Evolutionary conservation across 345 rosid species (phyloP).

Genomic region (Hirschfeldia incana): DNA sequence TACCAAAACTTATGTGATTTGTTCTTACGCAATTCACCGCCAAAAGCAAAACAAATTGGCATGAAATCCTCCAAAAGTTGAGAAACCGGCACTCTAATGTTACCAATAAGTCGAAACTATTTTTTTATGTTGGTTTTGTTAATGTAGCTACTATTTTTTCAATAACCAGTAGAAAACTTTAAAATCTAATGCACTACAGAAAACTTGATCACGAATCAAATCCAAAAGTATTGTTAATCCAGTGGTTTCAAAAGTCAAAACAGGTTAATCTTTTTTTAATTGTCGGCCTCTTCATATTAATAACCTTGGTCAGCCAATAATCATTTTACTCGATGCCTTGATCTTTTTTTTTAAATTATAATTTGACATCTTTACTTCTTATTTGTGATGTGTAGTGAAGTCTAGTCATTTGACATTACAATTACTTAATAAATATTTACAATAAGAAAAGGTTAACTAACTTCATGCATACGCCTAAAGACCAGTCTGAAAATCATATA

Average conservation of each 20-base stretch:
- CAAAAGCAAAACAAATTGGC: background rate
- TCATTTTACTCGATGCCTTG: slow-evolving; percentile 21
- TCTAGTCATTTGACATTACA: slow-evolving; percentile 36
- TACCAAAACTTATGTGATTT: background rate
- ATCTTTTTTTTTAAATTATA: background rate
- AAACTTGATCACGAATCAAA: slow-evolving; percentile 7
- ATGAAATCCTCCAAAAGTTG: background rate
- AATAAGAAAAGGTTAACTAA: background rate
- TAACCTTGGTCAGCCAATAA: slow-evolving; percentile 8
- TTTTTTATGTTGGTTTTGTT: background rate
- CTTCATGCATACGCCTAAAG: slow-evolving; percentile 30
- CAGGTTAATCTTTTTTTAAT: slow-evolving; percentile 8
- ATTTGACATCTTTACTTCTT: slow-evolving; percentile 24
- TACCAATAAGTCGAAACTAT: background rate
- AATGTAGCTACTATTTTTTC: background rate
- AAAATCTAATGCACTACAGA: slow-evolving; percentile 1
- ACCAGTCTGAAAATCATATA: slow-evolving; percentile 17
- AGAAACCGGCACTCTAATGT: background rate
- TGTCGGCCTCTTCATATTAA: slow-evolving; percentile 6
- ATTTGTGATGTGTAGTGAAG: slow-evolving; percentile 26
- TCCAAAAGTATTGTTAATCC: slow-evolving; percentile 2
- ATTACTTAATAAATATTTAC: background rate
- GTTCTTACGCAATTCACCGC: background rate
- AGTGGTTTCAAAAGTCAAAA: slow-evolving; percentile 27
- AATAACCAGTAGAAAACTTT: background rate